Evolutionary conservation across 2,329 filamentous ascomycete species (phyloP), one percentile per base, ranked within the genome.

Genomic region (Tolypocladium endophyticum): DNA sequence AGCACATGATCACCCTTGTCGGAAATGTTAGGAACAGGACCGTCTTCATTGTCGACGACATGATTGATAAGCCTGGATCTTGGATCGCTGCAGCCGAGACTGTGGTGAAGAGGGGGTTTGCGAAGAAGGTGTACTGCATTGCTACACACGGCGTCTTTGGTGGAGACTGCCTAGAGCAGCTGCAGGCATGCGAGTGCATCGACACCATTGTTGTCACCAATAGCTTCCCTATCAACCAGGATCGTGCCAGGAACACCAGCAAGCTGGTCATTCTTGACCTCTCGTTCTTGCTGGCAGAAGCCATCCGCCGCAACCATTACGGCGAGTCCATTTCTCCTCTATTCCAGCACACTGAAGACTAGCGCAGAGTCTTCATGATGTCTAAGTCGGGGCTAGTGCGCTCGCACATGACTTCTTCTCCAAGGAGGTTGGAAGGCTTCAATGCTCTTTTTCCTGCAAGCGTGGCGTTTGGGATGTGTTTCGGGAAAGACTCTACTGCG

Each of bases 21-120:
- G 94, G 94, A 62, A 90, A 97, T 68, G 94, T 99, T 61, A 88
- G 87, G 70, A 86, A 90, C 70, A 86, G 90, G 61, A 87, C 90
- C 0, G 94, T 97, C 58, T 88, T 99, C 71, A 92, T 99, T 62
- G 89, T 99, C 56, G 94, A 99, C 72, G 94, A 99, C 72, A 97
- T 99, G 89, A 97, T 99, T 69, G 94, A 99, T 77, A 97, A 96
- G 77, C 87, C 92, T 12, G 90, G 89, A 18, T 96, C 91, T 8
- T 99, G 94, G 94, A 95, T 99, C 66, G 93, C 93, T 7, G 94
- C 94, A 8, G 94, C 94, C 16, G 94, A 99, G 78, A 96, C 92
- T 1, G 93, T 96, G 2, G 90, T 96, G 58, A 97, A 97, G 80
- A 86, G 89, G 64, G 95, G 94, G 64, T 84, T 86, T 53, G 94